phyloP scores from a whole-genome alignment of 2,329 filamentous ascomycete genomes.

The Diaporthe velutina region DNA sequence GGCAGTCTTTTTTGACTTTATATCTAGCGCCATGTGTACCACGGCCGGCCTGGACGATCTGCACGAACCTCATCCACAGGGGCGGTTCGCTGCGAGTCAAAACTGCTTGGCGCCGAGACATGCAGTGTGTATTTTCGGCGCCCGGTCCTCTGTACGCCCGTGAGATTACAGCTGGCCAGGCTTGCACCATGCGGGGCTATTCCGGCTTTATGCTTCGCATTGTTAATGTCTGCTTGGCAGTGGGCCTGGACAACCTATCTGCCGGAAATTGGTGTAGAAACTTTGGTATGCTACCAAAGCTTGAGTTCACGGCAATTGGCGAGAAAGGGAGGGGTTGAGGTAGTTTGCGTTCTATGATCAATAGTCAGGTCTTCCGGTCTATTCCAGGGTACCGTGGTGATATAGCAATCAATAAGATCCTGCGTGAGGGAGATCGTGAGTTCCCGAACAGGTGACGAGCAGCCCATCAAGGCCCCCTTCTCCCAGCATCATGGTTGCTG shows the following conservation, averaged over 20 bases:
- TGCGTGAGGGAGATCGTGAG: not conserved
- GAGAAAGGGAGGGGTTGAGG: no score
- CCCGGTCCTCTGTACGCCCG: not conserved
- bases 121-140: not conserved
- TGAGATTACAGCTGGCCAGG: not conserved
- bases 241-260: slow-evolving; percentile 5
- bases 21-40: not conserved
- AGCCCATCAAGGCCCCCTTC: not conserved
- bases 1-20: not conserved
- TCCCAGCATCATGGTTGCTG: not conserved
- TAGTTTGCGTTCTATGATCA: not conserved
- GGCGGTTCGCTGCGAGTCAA: slow-evolving; percentile 19
- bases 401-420: not conserved
- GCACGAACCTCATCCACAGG: not conserved
- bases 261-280: not conserved
- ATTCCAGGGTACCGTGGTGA: not conserved
- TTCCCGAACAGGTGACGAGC: not conserved
- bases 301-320: not conserved
- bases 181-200: slow-evolving; percentile 10
- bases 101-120: slow-evolving; percentile 22
- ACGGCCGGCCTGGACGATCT: not conserved
- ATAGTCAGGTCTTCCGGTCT: not conserved
- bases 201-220: slow-evolving; percentile 4
- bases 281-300: not conserved
- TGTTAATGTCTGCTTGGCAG: not conserved